A percentile compares a stretch with the other conserved stretches of the same genome.
Conservation (phyloP, 306 rosid genomes). For the Quercus dentata region DNA sequence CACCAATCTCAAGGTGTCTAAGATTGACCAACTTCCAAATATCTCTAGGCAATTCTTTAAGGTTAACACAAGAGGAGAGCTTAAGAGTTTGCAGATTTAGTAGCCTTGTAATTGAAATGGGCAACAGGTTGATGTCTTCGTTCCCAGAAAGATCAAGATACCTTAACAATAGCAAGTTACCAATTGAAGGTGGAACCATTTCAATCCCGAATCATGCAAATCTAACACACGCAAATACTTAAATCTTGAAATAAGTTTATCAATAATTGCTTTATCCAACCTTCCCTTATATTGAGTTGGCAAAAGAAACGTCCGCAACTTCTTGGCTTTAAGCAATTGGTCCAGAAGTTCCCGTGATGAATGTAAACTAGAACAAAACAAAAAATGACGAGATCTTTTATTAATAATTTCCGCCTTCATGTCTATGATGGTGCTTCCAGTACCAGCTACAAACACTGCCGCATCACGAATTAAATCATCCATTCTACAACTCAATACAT, state of each 20-base stretch:
- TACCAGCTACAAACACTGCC: no score
- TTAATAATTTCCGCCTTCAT: no score
- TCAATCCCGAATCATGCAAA: neutral
- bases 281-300: neutral
- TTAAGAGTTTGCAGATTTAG: neutral
- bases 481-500: no score
- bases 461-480: no score
- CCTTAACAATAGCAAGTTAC: neutral
- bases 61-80: neutral
- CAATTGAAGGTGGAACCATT: neutral
- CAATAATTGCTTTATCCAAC: neutral
- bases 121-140: neutral
- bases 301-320: conserved; percentile 7
- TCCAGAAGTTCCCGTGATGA: neutral
- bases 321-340: neutral
- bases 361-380: no score
- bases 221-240: neutral
- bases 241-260: neutral
- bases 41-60: conserved; percentile 14
- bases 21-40: neutral
- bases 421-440: no score
- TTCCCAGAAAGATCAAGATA: neutral
- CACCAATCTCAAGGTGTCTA: conserved; percentile 9
- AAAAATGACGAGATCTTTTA: no score
- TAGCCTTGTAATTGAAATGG: neutral